These are phyloP conservation scores for Cladophialophora immunda DNA, from an alignment of 2,329 filamentous ascomycete species.

Conservation along the genomic window DNA sequence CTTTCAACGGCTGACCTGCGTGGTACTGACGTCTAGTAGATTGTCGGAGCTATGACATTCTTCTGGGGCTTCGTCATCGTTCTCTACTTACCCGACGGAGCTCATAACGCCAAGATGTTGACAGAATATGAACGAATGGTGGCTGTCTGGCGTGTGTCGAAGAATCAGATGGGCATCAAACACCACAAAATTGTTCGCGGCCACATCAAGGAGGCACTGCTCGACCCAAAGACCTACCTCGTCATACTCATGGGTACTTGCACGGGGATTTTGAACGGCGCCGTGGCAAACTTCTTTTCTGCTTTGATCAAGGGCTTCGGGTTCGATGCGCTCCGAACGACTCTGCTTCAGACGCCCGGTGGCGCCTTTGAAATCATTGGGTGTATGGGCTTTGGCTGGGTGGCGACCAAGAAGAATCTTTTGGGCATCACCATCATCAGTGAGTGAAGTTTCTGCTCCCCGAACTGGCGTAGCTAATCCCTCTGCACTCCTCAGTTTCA, in stretches of 20 bases:
- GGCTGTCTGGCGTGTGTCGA: slow-evolving; percentile 52
- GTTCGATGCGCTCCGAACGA: slow-evolving; percentile 48
- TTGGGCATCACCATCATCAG: slow-evolving; percentile 30
- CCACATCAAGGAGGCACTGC: slow-evolving; percentile 51
- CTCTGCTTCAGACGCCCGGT: slow-evolving; percentile 47
- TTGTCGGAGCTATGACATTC: slow-evolving; percentile 55
- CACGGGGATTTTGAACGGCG: slow-evolving; percentile 60
- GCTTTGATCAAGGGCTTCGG: slow-evolving; percentile 57
- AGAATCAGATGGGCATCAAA: slow-evolving; percentile 55
- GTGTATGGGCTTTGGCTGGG: slow-evolving; percentile 30
- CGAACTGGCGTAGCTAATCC: neutral
- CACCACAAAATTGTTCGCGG: slow-evolving; percentile 46
- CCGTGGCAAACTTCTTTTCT: slow-evolving; percentile 59
- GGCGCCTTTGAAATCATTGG: slow-evolving; percentile 47
- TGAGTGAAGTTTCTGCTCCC: slow-evolving; percentile 21
- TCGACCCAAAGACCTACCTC: slow-evolving; percentile 51
- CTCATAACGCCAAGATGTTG: slow-evolving; percentile 50
- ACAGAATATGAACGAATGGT: slow-evolving; percentile 50
- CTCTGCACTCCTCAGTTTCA: slow-evolving; percentile 44
- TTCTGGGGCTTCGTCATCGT: slow-evolving; percentile 50
- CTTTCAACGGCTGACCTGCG: neutral
- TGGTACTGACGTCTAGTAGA: slow-evolving; percentile 32
- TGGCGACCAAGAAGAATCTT: slow-evolving; percentile 34
- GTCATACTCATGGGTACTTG: slow-evolving; percentile 53
- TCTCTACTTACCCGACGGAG: slow-evolving; percentile 50